Base-by-base conservation (phyloP, 768 basidiomycete genomes). In the Brasilioporus rufonigricans region DNA sequence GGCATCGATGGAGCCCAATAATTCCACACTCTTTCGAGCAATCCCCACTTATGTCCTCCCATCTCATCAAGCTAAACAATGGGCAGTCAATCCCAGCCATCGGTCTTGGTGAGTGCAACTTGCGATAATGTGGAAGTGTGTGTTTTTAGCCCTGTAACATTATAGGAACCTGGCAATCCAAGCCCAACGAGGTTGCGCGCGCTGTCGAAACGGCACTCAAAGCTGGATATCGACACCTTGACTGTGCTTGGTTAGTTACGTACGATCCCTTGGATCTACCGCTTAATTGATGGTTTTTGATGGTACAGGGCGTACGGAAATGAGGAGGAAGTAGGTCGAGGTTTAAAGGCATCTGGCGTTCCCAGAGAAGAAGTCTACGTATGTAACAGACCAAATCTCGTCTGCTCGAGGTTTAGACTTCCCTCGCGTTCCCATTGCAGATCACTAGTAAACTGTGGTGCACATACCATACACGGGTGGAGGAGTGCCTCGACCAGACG, bases 261-360 rank as follows among this genome's bases (percentile, higher is more conserved):
- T 36, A 24, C 41, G 7, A 18, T 26, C 29, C 16, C 55, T 24
- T 11, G 32, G 38, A 49, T 46, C 55, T 19, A 18, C 44, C 18
- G 2, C 35, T 33, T 7, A 68, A 67, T 59, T 63, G 66, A 67
- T 35, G 48, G 14, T 26, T 57, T 43, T 48, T 27, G 26, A 53
- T 32, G 53, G 14, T 21, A 43, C 56, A 74, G 84, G 86, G 78
- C 74, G 51, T 87, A 88, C 63, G 79, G 80, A 52, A 93, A 93
- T 65, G 91, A 93, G 69, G 82, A 84, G 63, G 85, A 89, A 59
- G 91, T 94, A 16, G 93, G 91, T 7, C 79, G 85, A 57, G 93
- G 91, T 12, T 83, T 95, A 65, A 83, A 79, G 59, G 81, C 78
- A 32, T 87, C 86, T 54, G 93, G 90, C 27, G 79, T 93, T 23